Conservation (phyloP, 2,329 filamentous ascomycete genomes). For the Biscogniauxia marginata region DNA sequence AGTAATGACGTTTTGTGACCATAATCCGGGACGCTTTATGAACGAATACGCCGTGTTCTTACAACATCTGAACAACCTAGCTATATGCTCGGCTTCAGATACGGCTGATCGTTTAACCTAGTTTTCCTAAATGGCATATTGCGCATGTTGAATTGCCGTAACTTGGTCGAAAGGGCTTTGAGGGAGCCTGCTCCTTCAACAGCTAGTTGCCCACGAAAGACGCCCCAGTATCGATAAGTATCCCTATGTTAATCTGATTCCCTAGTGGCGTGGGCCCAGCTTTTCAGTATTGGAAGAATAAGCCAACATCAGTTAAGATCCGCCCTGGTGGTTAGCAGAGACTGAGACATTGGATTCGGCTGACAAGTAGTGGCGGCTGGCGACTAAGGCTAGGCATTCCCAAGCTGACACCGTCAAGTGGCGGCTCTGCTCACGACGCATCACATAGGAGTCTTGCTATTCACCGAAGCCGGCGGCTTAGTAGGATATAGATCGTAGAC, state of each 20-base stretch:
- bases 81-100: background rate
- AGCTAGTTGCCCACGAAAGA: no score
- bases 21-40: background rate
- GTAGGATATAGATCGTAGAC: background rate
- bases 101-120: background rate
- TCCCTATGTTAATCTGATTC: no score
- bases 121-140: no score
- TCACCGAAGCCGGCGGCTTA: background rate
- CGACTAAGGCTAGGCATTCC: background rate
- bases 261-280: background rate
- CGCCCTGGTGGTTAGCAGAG: background rate
- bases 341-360: background rate
- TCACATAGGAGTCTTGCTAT: background rate
- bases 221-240: no score
- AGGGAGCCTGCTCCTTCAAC: no score
- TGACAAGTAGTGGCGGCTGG: background rate
- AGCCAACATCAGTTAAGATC: background rate
- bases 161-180: no score
- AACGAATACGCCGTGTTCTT: background rate
- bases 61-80: background rate
- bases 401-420: background rate
- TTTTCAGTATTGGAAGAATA: background rate
- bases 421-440: background rate
- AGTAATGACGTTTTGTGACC: background rate
- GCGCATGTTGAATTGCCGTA: no score